phyloP scores from a whole-genome alignment of 108 stramenopile species.

The Ochromonas danica region DNA sequence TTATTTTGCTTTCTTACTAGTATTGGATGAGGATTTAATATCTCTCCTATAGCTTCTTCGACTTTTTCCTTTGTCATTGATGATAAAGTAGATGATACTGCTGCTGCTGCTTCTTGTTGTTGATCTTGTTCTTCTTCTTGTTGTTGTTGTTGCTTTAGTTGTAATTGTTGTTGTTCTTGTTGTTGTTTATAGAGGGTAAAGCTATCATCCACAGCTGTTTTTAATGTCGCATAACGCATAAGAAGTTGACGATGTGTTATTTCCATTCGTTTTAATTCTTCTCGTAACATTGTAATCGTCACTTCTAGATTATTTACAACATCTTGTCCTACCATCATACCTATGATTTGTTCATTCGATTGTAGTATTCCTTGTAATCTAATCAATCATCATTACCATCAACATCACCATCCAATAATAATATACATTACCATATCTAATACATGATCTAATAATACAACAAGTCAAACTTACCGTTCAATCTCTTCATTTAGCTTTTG shows the following conservation, averaged over 20 bases:
- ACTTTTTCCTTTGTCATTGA: too few relatives aligned
- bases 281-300: background rate
- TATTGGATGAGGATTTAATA: too few relatives aligned
- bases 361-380: conserved; percentile 1
- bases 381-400: background rate
- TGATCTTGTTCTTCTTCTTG: too few relatives aligned
- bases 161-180: too few relatives aligned
- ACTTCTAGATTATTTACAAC: background rate
- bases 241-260: conserved; percentile 7
- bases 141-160: too few relatives aligned
- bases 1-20: too few relatives aligned
- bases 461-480: too few relatives aligned
- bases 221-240: conserved; percentile 4
- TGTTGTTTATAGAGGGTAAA: too few relatives aligned
- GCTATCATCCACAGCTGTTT: background rate
- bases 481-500: background rate
- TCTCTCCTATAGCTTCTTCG: too few relatives aligned
- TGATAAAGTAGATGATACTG: too few relatives aligned
- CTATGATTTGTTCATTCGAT: background rate
- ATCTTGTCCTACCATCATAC: background rate
- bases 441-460: too few relatives aligned
- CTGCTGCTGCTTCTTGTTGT: too few relatives aligned
- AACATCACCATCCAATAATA: background rate
- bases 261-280: conserved; percentile 19
- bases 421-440: conserved; percentile 26